Percentiles rank a stretch among this genome's conserved stretches.
These are phyloP conservation scores for Aciculosporium take DNA, from an alignment of 2,329 filamentous ascomycete species.

Conservation along the genomic window DNA sequence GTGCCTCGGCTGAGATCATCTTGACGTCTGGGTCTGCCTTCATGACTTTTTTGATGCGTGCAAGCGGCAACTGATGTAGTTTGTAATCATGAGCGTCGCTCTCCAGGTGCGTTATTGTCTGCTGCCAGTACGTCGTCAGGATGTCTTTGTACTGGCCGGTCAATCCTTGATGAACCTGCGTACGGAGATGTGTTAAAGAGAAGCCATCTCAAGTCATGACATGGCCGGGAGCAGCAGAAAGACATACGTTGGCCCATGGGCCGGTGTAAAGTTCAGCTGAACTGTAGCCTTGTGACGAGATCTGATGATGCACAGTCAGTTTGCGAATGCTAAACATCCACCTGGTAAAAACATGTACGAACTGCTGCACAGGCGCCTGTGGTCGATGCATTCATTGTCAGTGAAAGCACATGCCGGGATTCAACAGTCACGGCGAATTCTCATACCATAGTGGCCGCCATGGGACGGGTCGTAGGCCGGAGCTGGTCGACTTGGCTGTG, in stretches of 20 bases:
- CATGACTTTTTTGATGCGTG: slow-evolving; percentile 99
- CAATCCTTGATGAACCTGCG: slow-evolving; percentile 84
- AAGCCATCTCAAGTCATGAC: not conserved
- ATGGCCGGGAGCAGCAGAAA: not conserved
- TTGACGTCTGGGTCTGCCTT: slow-evolving; percentile 98
- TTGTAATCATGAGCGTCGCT: slow-evolving; percentile 97
- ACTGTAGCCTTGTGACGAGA: slow-evolving; percentile 74
- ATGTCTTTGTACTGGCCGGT: slow-evolving; percentile 91
- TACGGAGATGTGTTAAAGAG: slow-evolving; percentile 1
- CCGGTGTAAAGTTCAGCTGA: slow-evolving; percentile 91
- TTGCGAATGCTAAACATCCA: not conserved
- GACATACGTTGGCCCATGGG: slow-evolving; percentile 84
- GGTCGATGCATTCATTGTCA: slow-evolving; percentile 11
- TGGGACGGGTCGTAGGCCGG: slow-evolving; percentile 60
- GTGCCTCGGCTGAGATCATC: slow-evolving; percentile 98
- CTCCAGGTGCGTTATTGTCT: slow-evolving; percentile 91
- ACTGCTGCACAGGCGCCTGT: slow-evolving; percentile 35
- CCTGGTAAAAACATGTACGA: slow-evolving; percentile 9
- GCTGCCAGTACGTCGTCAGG: slow-evolving; percentile 97
- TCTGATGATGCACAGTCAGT: slow-evolving; percentile 40
- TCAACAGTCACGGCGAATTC: slow-evolving; percentile 3
- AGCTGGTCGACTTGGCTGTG: slow-evolving; percentile 43
- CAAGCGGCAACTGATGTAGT: slow-evolving; percentile 86
- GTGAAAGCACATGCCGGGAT: not conserved
- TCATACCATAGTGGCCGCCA: slow-evolving; percentile 67